Evolutionary conservation across 305 asterid species (phyloP).

Genomic region (Solanum aculeatissimum): DNA sequence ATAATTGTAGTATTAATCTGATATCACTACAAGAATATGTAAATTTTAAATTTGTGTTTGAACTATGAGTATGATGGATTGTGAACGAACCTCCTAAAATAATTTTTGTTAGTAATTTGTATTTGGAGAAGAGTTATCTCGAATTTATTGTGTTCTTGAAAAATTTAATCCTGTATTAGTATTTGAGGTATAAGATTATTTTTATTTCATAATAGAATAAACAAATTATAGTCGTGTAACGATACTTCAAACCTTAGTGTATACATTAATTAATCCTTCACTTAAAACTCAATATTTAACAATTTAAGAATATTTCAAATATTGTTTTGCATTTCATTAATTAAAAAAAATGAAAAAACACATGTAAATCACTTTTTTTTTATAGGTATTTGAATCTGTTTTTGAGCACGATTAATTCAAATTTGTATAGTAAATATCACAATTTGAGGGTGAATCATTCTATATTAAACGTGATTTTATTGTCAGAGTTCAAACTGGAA

Average conservation of each 20-base stretch:
- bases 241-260: too few relatives aligned
- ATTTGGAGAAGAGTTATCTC: too few relatives aligned
- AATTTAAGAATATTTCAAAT: neutral
- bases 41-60: neutral
- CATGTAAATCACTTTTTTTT: neutral
- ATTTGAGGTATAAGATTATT: neutral
- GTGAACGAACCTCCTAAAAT: neutral
- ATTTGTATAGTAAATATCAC: neutral
- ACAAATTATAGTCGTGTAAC: too few relatives aligned
- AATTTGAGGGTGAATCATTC: too few relatives aligned
- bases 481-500: rapidly evolving
- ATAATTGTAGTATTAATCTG: neutral
- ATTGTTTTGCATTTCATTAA: neutral
- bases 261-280: neutral
- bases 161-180: too few relatives aligned
- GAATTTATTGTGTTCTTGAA: too few relatives aligned
- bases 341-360: neutral
- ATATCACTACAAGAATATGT: neutral
- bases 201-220: too few relatives aligned
- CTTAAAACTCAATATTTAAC: neutral
- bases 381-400: neutral
- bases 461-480: neutral
- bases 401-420: neutral
- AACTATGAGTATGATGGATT: rapidly evolving
- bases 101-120: neutral